Percentiles rank a stretch among this genome's conserved stretches.
phyloP scores from a whole-genome alignment of 2,329 filamentous ascomycete genomes.

The Fusarium papillatum region DNA sequence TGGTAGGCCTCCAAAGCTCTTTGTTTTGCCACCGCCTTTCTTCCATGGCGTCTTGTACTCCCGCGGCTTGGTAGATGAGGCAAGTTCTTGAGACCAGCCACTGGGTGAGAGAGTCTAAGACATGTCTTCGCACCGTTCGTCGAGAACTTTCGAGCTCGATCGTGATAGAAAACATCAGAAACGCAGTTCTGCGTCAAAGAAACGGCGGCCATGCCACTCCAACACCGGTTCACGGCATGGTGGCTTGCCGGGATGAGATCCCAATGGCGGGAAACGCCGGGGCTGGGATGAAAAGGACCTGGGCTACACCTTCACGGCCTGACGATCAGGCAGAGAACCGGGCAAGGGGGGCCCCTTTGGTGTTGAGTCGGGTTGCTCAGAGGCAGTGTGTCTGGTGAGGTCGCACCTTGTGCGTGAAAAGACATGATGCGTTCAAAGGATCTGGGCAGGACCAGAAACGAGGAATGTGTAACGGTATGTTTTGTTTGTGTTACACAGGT shows the following conservation, averaged over 20 bases:
- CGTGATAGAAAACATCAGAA: not conserved
- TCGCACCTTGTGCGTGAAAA: slow-evolving; percentile 23
- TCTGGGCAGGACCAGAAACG: slow-evolving; percentile 41
- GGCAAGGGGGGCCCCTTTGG: slow-evolving; percentile 12
- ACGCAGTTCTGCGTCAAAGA: slow-evolving; percentile 17
- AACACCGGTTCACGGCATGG: slow-evolving; percentile 27
- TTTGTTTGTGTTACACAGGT: slow-evolving; percentile 43
- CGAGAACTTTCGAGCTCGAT: slow-evolving; percentile 7
- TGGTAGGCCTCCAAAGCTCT: slow-evolving; percentile 30
- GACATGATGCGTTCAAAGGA: slow-evolving; percentile 32
- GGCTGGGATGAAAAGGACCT: slow-evolving; percentile 15
- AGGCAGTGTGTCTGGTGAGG: slow-evolving; percentile 23
- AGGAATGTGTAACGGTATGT: slow-evolving; percentile 38
- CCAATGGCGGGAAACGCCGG: slow-evolving; percentile 14
- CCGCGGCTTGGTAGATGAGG: slow-evolving; percentile 1
- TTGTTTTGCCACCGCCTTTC: slow-evolving; percentile 15
- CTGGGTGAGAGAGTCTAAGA: slow-evolving; percentile 28
- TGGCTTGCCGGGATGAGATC: slow-evolving; percentile 16
- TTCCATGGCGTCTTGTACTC: slow-evolving; percentile 22
- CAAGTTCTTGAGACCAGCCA: slow-evolving; percentile 6
- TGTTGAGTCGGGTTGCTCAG: slow-evolving; percentile 32
- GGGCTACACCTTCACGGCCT: slow-evolving; percentile 26
- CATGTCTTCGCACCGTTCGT: slow-evolving; percentile 21
- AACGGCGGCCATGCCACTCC: slow-evolving; percentile 13
- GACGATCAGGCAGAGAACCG: slow-evolving; percentile 42